phyloP scores from a whole-genome alignment of 2,329 filamentous ascomycete genomes.

The Pseudocercospora musae region DNA sequence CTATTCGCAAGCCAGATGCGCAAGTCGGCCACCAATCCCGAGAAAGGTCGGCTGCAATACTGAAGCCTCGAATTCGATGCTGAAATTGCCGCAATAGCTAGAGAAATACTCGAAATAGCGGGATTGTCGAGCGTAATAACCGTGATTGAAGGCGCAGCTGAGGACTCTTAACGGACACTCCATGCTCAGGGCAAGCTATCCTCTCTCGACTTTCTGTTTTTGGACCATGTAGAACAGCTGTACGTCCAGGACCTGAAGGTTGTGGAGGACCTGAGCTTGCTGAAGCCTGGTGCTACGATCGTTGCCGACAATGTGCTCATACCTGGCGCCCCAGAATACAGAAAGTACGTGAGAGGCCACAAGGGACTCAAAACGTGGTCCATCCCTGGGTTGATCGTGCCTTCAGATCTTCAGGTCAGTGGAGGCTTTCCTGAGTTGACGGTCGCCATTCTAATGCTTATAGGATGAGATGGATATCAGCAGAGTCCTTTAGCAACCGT shows the following conservation, averaged over 20 bases:
- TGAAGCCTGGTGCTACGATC: conserved; percentile 36
- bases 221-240: conserved; percentile 39
- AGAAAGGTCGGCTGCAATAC: conserved; percentile 22
- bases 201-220: conserved; percentile 38
- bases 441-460: background rate
- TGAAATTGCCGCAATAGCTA: conserved; percentile 32
- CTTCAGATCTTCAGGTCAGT: conserved; percentile 11
- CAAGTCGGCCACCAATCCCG: conserved; percentile 12
- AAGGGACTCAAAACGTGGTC: conserved; percentile 16
- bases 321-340: conserved; percentile 46
- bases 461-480: conserved; percentile 18
- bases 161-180: conserved; percentile 33
- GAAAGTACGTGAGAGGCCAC: conserved; percentile 38
- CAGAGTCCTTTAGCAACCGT: background rate
- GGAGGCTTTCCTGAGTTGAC: too few relatives aligned
- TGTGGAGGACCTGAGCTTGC: conserved; percentile 35
- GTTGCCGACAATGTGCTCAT: conserved; percentile 46
- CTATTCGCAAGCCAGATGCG: conserved; percentile 26
- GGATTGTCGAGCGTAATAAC: conserved; percentile 35
- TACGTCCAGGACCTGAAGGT: conserved; percentile 39
- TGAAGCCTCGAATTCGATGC: conserved; percentile 40
- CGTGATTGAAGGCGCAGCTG: conserved; percentile 36
- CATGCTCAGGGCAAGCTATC: conserved; percentile 28
- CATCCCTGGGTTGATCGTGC: conserved; percentile 10
- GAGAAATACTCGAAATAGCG: conserved; percentile 36